Evolutionary conservation across 176 grass and related monocot species (phyloP).

Genomic region (Ensete ventricosum): DNA sequence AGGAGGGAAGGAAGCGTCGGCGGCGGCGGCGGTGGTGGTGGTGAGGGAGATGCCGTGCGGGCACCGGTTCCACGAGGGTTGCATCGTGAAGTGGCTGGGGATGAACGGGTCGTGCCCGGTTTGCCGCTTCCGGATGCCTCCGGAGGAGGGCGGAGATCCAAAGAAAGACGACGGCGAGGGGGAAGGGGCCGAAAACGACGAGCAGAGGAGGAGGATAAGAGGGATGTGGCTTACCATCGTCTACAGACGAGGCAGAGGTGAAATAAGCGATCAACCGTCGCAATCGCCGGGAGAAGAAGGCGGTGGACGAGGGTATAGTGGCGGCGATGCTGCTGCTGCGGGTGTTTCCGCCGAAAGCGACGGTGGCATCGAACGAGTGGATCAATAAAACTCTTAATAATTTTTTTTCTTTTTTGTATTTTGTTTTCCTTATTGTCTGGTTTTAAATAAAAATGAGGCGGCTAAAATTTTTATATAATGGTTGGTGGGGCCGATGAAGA

Average conservation of each 20-base stretch:
- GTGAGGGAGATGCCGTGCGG: conserved; percentile 59
- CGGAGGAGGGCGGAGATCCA: conserved; percentile 18
- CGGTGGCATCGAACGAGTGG: too few relatives aligned
- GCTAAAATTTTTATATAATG: too few relatives aligned
- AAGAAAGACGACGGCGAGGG: conserved; percentile 16
- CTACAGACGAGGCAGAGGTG: neutral
- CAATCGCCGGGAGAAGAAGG: neutral
- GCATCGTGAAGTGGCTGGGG: conserved; percentile 62
- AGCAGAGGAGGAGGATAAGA: conserved; percentile 8
- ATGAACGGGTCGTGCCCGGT: conserved; percentile 71
- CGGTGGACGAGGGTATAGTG: too few relatives aligned
- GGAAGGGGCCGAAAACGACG: neutral
- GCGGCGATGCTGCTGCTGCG: too few relatives aligned
- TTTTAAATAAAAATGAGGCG: too few relatives aligned
- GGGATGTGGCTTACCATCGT: conserved; percentile 12
- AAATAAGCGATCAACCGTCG: neutral
- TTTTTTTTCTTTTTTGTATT: too few relatives aligned
- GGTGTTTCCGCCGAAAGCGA: too few relatives aligned
- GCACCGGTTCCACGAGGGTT: conserved; percentile 66
- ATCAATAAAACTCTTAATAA: too few relatives aligned
- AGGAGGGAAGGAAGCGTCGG: conserved; percentile 21
- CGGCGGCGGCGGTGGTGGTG: neutral
- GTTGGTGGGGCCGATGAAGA: too few relatives aligned
- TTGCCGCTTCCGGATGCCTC: conserved; percentile 47
- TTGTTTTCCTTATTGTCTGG: too few relatives aligned